phyloP scores from a whole-genome alignment of 2,329 filamentous ascomycete genomes.

The Aciculosporium take region DNA sequence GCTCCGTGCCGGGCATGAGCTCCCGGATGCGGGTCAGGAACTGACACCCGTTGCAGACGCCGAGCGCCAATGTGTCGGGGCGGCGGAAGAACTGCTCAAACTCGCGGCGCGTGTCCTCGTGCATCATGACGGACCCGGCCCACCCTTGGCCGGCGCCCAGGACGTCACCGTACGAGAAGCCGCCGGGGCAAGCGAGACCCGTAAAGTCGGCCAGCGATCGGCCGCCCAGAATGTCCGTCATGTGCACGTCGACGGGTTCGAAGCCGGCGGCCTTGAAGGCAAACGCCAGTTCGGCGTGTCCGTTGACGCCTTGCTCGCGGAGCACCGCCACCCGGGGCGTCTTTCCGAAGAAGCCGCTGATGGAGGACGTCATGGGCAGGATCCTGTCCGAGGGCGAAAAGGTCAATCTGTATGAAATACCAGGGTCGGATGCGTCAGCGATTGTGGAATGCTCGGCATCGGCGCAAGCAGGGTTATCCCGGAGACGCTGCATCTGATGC shows the following conservation, averaged over 20 bases:
- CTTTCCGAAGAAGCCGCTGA: slow-evolving; percentile 38
- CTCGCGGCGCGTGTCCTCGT: slow-evolving; percentile 59
- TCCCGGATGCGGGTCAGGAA: slow-evolving; percentile 70
- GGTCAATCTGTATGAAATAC: slow-evolving; percentile 69
- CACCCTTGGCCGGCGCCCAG: slow-evolving; percentile 91
- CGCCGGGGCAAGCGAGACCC: slow-evolving; percentile 86
- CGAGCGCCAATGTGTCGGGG: slow-evolving; percentile 78
- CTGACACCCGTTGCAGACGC: slow-evolving; percentile 96
- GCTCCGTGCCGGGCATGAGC: slow-evolving; percentile 68
- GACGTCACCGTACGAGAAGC: slow-evolving; percentile 82
- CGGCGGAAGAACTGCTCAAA: slow-evolving; percentile 79
- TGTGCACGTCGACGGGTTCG: slow-evolving; percentile 84
- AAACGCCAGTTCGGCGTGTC: slow-evolving; percentile 95
- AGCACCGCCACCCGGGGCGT: slow-evolving; percentile 75
- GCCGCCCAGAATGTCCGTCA: slow-evolving; percentile 78
- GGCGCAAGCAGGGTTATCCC: slow-evolving; percentile 79
- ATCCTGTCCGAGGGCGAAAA: slow-evolving; percentile 69
- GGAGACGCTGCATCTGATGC: slow-evolving; percentile 75
- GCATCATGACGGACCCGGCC: slow-evolving; percentile 84
- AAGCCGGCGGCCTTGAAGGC: slow-evolving; percentile 87
- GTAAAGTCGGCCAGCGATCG: slow-evolving; percentile 71
- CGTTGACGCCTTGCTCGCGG: slow-evolving; percentile 89
- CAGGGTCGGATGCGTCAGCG: slow-evolving; percentile 60
- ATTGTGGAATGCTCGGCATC: slow-evolving; percentile 70
- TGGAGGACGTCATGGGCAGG: slow-evolving; percentile 41